phyloP scores from a whole-genome alignment of 1,284 basidiomycete genomes.

The Apiotrichum akiyoshidainum region DNA sequence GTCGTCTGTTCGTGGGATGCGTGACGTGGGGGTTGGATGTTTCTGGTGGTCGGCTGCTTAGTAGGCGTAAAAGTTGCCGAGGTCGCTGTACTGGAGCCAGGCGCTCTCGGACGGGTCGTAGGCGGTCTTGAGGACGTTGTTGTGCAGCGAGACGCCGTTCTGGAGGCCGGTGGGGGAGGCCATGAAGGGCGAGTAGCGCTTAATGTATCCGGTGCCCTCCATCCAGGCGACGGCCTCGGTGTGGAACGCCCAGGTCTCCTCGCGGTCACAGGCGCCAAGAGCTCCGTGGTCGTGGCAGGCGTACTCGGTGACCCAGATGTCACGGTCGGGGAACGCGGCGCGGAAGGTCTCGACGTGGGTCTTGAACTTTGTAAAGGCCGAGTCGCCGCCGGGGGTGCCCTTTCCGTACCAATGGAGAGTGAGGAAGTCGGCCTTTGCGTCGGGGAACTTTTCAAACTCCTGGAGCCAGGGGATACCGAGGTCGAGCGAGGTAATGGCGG shows the following conservation, averaged over 20 bases:
- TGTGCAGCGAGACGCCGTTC: not conserved
- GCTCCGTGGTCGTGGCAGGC: constrained; percentile 59
- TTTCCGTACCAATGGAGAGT: constrained; percentile 50
- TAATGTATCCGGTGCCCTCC: constrained; percentile 58
- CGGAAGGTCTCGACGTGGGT: constrained; percentile 47
- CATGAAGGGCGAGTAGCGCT: constrained; percentile 65
- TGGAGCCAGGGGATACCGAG: constrained; percentile 57
- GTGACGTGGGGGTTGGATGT: no score
- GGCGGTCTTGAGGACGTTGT: not conserved
- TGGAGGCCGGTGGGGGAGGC: not conserved
- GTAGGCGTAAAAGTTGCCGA: not conserved
- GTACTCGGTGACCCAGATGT: constrained; percentile 49
- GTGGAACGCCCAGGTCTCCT: constrained; percentile 57
- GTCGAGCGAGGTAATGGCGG: constrained; percentile 16
- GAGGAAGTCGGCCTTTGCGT: constrained; percentile 40
- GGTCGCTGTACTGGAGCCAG: not conserved
- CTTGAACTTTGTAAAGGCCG: constrained; percentile 32
- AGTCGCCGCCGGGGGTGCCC: not conserved
- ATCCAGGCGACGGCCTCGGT: constrained; percentile 57
- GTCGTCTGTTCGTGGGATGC: no score
- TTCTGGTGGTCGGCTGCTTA: not conserved
- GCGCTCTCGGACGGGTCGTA: no score
- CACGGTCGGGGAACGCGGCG: constrained; percentile 30
- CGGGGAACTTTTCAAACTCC: constrained; percentile 55
- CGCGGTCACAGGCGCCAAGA: constrained; percentile 56